phyloP scores from a whole-genome alignment of 2,329 filamentous ascomycete genomes.

The Hypoxylon sp. region DNA sequence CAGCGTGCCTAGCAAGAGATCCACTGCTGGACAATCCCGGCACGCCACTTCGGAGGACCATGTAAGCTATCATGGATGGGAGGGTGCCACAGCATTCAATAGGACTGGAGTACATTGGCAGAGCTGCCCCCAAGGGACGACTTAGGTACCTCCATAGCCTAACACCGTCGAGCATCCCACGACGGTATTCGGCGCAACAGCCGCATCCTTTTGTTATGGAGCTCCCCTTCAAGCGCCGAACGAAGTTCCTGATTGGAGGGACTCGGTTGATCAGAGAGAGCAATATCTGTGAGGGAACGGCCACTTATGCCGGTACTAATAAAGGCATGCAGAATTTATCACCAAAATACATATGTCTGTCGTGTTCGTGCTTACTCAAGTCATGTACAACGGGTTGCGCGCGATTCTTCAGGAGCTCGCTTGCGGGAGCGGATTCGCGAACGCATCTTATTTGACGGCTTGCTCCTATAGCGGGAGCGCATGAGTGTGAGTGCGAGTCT shows the following conservation, averaged over 20 bases:
- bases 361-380: constrained; percentile 45
- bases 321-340: constrained; percentile 45
- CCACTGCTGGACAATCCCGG: constrained; percentile 49
- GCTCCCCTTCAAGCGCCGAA: constrained; percentile 12
- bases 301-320: constrained; percentile 51
- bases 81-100: constrained; percentile 51
- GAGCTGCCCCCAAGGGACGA: constrained; percentile 13
- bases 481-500: constrained; percentile 28
- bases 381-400: constrained; percentile 27
- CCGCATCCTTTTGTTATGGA: constrained; percentile 43
- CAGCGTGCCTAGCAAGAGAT: constrained; percentile 52
- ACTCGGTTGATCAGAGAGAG: constrained; percentile 48
- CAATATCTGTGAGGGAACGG: constrained; percentile 46
- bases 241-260: constrained; percentile 47
- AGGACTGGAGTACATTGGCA: constrained; percentile 34
- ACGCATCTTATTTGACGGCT: constrained; percentile 38
- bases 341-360: constrained; percentile 25
- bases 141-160: background rate
- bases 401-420: constrained; percentile 26
- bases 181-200: constrained; percentile 48
- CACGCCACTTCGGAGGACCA: constrained; percentile 49
- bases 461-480: constrained; percentile 20
- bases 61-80: constrained; percentile 50
- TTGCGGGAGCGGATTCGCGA: constrained; percentile 35
- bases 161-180: constrained; percentile 29